Percentiles rank a stretch among this genome's conserved stretches.
Evolutionary conservation across 2,329 filamentous ascomycete genomes (phyloP).

Genomic region (Macrophomina pseudophaseolina): DNA sequence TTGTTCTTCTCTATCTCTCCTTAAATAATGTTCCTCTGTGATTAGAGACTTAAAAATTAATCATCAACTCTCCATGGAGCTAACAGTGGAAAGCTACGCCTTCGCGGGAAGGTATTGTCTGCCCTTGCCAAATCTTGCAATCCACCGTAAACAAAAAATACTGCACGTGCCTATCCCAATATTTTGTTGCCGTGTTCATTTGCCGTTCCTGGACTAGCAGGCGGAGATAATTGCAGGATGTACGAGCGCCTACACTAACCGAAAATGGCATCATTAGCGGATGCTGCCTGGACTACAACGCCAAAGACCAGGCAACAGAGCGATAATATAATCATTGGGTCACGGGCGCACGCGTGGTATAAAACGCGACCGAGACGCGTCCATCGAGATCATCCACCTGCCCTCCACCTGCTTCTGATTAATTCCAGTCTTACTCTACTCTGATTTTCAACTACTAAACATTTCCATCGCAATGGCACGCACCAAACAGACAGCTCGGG

Average conservation of each 20-base stretch:
- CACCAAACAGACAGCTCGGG: background rate
- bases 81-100: no score
- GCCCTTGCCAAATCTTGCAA: no score
- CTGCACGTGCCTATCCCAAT: no score
- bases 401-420: background rate
- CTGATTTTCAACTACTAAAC: no score
- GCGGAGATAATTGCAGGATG: background rate
- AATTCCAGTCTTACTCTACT: background rate
- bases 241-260: background rate
- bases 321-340: background rate
- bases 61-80: no score
- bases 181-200: no score
- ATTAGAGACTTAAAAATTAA: no score
- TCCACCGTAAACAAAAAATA: no score
- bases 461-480: background rate
- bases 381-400: background rate
- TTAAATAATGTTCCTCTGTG: no score
- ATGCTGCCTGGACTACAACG: slow-evolving; percentile 7
- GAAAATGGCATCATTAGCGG: background rate
- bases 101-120: no score
- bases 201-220: no score
- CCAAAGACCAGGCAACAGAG: background rate
- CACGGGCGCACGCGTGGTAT: background rate
- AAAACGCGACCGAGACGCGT: background rate
- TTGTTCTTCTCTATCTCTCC: no score